Evolutionary conservation across 2,329 filamentous ascomycete genomes (phyloP), one percentile per base, ranked within the genome.

Genomic region (Raffaelea albimanens): DNA sequence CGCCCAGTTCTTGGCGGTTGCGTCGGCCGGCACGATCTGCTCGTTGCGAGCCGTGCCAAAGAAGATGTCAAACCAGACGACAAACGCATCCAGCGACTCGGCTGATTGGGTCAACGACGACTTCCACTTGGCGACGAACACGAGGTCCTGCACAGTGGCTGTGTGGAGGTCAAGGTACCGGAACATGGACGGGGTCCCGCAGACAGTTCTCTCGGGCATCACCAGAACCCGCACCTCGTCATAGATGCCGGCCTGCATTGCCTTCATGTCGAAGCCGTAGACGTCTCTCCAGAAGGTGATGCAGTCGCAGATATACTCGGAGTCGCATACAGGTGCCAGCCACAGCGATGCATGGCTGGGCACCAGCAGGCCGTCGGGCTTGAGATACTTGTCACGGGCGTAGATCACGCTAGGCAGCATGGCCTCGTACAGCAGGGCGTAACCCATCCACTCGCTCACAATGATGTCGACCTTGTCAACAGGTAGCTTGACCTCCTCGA

Each of bases 371-470:
- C 90, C 90, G 48, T 80, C 83, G 1, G 83, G 78, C 50, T 78
- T 81, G 21, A 97, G 79, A 64, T 95, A 96, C 56, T 79, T 81
- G 66, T 97, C 90, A 52, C 90, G 78, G 40, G 91, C 91, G 60
- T 81, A 91, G 44, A 97, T 75, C 20, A 97, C 87, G 43, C 87
- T 94, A 54, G 93, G 88, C 23, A 97, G 80, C 90, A 97, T 97
- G 48, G 89, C 88, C 67, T 97, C 90, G 64, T 94, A 97, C 5
- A 96, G 75, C 18, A 96, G 75, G 54, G 83, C 87, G 63, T 97
- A 97, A 25, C 90, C 90, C 90, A 97, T 97, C 90, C 90, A 97
- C 65, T 97, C 90, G 50, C 87, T 94, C 51, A 97, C 83, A 61
- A 97, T 95, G 59, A 97, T 84, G 66, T 97, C 91, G 41, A 96